phyloP scores from a whole-genome alignment of 2,329 filamentous ascomycete genomes.

The Colletotrichum tamarilloi region DNA sequence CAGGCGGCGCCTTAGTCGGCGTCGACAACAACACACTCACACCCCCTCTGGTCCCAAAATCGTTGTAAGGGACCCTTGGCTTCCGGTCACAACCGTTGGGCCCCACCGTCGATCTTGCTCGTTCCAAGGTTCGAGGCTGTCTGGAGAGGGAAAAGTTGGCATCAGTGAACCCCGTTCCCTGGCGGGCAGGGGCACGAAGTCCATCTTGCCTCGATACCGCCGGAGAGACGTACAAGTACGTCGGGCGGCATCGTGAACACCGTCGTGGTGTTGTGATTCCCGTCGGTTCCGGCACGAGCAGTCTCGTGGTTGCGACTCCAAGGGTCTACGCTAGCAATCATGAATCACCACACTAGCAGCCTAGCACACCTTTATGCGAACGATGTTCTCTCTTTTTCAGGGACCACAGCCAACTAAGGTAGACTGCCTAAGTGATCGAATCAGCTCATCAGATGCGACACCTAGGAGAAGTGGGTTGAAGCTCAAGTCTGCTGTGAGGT shows the following conservation, averaged over 20 bases:
- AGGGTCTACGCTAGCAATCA: not conserved
- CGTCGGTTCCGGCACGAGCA: conserved; percentile 8
- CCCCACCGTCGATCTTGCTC: conserved; percentile 31
- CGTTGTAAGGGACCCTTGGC: conserved; percentile 32
- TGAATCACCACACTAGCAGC: conserved; percentile 5
- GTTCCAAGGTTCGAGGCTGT: conserved; percentile 29
- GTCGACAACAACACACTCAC: conserved; percentile 14
- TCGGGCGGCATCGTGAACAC: conserved; percentile 26
- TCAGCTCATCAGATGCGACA: not conserved
- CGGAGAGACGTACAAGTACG: not conserved
- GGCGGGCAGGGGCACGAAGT: conserved; percentile 1
- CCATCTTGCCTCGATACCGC: conserved; percentile 14
- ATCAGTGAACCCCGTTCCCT: conserved; percentile 5
- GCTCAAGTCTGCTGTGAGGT: not conserved
- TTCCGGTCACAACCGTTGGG: not conserved
- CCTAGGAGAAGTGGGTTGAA: not conserved
- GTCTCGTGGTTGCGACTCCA: not conserved
- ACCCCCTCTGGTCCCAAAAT: not conserved
- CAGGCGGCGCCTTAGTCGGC: not conserved
- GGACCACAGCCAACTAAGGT: not conserved
- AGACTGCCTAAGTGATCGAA: not conserved
- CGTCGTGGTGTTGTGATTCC: not conserved
- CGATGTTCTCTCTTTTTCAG: not conserved
- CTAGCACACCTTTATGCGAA: not conserved
- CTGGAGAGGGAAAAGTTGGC: conserved; percentile 27